Evolutionary conservation across 805 yeast genomes (phyloP), one percentile per base, ranked within the genome.

Genomic region (Torulaspora delbrueckii): DNA sequence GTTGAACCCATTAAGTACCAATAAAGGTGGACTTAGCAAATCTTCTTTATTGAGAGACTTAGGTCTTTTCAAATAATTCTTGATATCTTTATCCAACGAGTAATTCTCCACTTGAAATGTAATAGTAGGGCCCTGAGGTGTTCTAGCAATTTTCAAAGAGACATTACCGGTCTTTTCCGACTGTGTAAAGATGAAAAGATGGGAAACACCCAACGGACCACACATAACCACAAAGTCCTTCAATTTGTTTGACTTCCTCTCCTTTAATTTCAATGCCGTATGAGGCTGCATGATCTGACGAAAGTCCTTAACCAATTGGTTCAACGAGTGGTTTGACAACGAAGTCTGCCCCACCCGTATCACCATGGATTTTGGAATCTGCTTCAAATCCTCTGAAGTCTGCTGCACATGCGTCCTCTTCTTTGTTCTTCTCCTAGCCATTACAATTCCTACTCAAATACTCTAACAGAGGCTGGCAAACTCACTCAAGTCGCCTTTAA

Each of bases 151-250:
- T 59, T 97, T 78, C 52, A 93, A 71, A 41, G 91, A 84, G 4
- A 93, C 82, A 45, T 81, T 82, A 6, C 96, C 97, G 1, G 84
- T 70, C 34, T 75, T 75, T 55, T 81, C 84, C 31, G 86, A 77
- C 63, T 89, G 96, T 51, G 88, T 83, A 71, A 93, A 90, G 16
- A 91, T 72, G 68, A 93, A 79, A 60, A 93, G 68, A 67, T 91
- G 96, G 5, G 91, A 76, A 18, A 93, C 96, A 23, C 96, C 96
- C 36, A 93, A 72, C 10, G 98, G 98, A 5, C 98, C 98, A 31
- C 96, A 86, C 96, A 93, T 90, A n/a, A 88, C 96, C n/a, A 90
- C 78, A 57, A 85, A 93, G 68, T 91, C 99, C 65, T 85, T 87
- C 54, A 93, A 73, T 61, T 82, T 86, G 67, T 93, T 93, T 32